Evolutionary conservation across 108 stramenopile genomes (phyloP).

Genomic region (Schizochytrium sp.): DNA sequence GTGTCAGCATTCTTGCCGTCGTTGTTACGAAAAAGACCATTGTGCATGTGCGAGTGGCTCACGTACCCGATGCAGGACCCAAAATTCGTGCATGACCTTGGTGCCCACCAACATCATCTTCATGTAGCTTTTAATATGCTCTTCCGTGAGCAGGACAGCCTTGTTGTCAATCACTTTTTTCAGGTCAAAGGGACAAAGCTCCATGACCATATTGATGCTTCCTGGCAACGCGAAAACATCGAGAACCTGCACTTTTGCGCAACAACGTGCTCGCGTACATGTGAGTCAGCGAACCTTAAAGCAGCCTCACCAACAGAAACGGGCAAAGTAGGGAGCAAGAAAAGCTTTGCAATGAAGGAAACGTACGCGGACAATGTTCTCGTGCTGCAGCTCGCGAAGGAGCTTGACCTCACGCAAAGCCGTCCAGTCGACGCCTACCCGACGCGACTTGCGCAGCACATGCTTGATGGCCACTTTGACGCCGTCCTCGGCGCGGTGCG

Average conservation of each 20-base stretch:
- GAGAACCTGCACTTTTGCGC: not conserved
- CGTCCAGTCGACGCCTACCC: not conserved
- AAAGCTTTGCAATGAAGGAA: not conserved
- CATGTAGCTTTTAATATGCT: conserved; percentile 61
- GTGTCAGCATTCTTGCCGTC: not conserved
- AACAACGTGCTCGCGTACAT: too few relatives aligned
- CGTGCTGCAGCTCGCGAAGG: not conserved
- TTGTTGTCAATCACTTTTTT: not conserved
- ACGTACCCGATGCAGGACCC: conserved; percentile 68
- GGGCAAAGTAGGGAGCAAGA: too few relatives aligned
- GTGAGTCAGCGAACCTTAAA: too few relatives aligned
- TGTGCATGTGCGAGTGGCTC: too few relatives aligned
- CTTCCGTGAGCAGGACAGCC: conserved; percentile 51
- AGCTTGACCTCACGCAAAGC: conserved; percentile 12
- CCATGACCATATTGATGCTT: conserved; percentile 20
- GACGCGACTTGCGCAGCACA: not conserved
- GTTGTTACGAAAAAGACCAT: too few relatives aligned
- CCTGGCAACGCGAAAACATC: not conserved
- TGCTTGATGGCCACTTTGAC: conserved; percentile 20
- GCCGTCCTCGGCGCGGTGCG: not conserved
- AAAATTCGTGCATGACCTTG: conserved; percentile 71
- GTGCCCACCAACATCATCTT: conserved; percentile 72
- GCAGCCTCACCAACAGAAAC: too few relatives aligned
- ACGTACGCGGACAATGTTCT: not conserved
- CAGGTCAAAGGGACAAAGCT: conserved; percentile 11